Base-by-base conservation (phyloP, 208 protist species). In the Phytomonas serpens region DNA sequence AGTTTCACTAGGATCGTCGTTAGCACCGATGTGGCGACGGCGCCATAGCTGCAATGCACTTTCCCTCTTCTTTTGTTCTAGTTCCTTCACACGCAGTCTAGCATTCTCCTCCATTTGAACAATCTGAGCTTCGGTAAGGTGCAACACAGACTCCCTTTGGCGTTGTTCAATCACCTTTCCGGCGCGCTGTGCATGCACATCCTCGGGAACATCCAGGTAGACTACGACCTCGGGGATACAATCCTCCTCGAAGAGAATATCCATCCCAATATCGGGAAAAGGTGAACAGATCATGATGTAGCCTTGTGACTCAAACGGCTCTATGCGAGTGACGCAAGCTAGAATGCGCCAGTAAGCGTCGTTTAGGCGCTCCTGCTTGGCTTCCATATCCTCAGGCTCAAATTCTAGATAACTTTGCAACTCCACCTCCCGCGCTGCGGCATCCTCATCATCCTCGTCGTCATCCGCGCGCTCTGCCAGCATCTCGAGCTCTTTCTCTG, bases 241-340 rank as follows among this genome's bases (percentile, higher is more conserved):
- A 16, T 80, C 85, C 33, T 84, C 80, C 33, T 67, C 70, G 62
- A 89, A 91, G 29, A 97, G 77, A 27, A 94, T 64, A 51, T 94
- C 87, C 7, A 94, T 74, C 69, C 95, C 92, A 51, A 70, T 77
- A 19, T 90, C 88, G 16, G 88, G 86, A 72, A 93, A 89, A 19
- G 88, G 85, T 0, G 82, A 80, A 47, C 88, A 90, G 52, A 95
- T 81, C 85, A 97, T 91, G 65, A 90, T 78, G 77, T 97, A 97
- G 52, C 92, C 92, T 34, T 86, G 73, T 29, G 82, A 87, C 37
- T 91, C 86, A 61, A 97, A 97, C n/a, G 92, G 92, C 67, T 93
- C 83, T 68, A 95, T 82, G 51, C 87, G 89, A 19, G 87, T 93
- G 47, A 95, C 81, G 75, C 79, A 91, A 67, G 85, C 86, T 1